Percentiles rank a stretch among this genome's conserved stretches.
Evolutionary conservation across 1,139 yeast genomes (phyloP).

Genomic region (Geotrichum histeridarum): DNA sequence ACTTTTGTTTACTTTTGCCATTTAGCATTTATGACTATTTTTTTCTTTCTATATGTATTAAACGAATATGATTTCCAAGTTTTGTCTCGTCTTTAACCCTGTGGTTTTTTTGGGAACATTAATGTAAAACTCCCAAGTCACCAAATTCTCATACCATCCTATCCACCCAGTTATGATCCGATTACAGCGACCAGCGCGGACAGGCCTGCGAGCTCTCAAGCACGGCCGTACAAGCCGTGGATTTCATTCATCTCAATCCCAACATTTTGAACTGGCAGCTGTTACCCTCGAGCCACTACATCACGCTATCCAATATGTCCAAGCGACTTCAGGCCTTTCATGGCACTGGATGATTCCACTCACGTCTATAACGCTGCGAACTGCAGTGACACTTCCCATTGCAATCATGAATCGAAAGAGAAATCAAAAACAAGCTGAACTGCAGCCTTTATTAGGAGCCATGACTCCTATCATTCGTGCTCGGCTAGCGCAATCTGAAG

Average conservation of each 20-base stretch:
- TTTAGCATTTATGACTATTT: too few species aligned
- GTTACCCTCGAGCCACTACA: constrained; percentile 27
- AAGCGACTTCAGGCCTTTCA: constrained; percentile 52
- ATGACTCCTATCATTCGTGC: constrained; percentile 70
- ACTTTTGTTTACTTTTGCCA: too few species aligned
- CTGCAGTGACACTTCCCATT: constrained; percentile 68
- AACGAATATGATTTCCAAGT: too few species aligned
- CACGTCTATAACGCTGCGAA: constrained; percentile 60
- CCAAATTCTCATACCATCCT: background rate
- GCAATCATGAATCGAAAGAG: constrained; percentile 68
- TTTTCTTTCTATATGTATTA: too few species aligned
- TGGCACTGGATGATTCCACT: constrained; percentile 83
- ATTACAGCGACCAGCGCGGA: background rate
- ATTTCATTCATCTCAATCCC: constrained; percentile 18
- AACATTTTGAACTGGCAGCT: constrained; percentile 18
- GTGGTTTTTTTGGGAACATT: too few species aligned
- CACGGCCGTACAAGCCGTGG: background rate
- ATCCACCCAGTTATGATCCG: background rate
- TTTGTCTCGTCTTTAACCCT: too few species aligned
- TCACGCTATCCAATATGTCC: constrained; percentile 27
- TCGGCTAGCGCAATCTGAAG: constrained; percentile 52
- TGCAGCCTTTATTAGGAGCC: constrained; percentile 60
- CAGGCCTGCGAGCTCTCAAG: background rate
- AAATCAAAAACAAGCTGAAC: constrained; percentile 61
- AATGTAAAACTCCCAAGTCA: too few species aligned